These are phyloP conservation scores for Neurospora sp. DNA, from an alignment of 495 filamentous ascomycete species.

Conservation along the genomic window DNA sequence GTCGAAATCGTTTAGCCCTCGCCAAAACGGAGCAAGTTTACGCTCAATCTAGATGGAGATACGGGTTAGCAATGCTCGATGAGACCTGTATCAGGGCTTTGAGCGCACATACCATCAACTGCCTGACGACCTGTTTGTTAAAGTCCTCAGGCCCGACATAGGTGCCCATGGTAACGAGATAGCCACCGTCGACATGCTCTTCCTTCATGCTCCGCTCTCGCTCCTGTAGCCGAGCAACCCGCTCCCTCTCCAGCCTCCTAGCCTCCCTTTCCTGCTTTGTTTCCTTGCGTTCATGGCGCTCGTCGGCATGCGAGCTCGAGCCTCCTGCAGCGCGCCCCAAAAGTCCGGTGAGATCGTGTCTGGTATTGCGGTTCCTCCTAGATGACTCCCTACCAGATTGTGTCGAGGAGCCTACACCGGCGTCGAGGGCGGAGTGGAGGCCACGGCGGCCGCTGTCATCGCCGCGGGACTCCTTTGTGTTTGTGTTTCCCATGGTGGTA, in stretches of 20 bases:
- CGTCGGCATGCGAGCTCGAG: constrained; percentile 18
- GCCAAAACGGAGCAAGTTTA: constrained; percentile 88
- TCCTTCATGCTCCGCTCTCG: constrained; percentile 87
- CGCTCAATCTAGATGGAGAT: constrained; percentile 65
- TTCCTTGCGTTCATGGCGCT: constrained; percentile 53
- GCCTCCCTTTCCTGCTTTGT: constrained; percentile 89
- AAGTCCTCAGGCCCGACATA: constrained; percentile 92
- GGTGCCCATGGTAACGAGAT: constrained; percentile 84
- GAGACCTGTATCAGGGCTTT: not conserved
- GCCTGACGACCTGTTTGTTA: constrained; percentile 79
- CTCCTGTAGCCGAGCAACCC: constrained; percentile 61
- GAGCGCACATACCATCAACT: constrained; percentile 66
- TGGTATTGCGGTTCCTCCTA: constrained; percentile 18
- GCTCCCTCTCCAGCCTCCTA: constrained; percentile 74
- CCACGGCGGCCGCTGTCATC: constrained; percentile 14
- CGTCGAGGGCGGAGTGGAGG: constrained; percentile 12
- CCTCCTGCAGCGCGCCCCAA: constrained; percentile 11
- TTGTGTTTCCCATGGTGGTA: constrained; percentile 22
- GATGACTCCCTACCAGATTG: constrained; percentile 13
- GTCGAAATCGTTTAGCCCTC: constrained; percentile 79
- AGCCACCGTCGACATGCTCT: constrained; percentile 90
- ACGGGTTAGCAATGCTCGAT: constrained; percentile 3
- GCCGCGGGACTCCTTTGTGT: constrained; percentile 22
- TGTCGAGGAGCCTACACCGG: constrained; percentile 10
- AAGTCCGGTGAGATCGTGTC: constrained; percentile 19